phyloP scores from a whole-genome alignment of 1,139 yeast species.

The Kodamaea anthophila region DNA sequence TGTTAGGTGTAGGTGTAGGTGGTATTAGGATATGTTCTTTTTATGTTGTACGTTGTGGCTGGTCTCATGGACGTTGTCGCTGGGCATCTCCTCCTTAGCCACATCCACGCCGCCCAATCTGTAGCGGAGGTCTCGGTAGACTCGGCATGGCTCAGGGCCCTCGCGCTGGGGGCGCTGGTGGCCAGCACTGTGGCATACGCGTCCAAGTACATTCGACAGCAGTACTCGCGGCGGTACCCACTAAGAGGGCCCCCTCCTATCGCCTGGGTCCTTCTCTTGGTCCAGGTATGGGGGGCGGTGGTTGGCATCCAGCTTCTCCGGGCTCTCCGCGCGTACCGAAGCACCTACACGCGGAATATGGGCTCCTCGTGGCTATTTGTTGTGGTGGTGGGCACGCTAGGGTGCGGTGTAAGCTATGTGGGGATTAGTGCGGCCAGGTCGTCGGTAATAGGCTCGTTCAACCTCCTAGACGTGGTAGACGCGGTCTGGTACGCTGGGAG shows the following conservation, averaged over 20 bases:
- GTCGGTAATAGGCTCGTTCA: conserved; percentile 3
- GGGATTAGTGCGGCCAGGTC: background rate
- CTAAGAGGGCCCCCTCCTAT: no score
- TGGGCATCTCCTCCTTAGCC: no score
- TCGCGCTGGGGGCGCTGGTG: no score
- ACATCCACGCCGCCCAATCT: no score
- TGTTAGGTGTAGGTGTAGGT: no score
- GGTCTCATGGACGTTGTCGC: no score
- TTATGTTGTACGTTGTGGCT: no score
- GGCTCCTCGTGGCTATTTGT: conserved; percentile 15
- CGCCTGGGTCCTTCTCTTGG: no score
- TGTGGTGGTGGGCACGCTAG: conserved; percentile 7
- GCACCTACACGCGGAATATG: conserved; percentile 12
- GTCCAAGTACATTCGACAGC: conserved; percentile 8
- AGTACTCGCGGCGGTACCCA: conserved; percentile 18
- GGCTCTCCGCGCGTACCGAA: conserved; percentile 19
- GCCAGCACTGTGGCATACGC: conserved; percentile 13
- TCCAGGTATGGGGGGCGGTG: conserved; percentile 51
- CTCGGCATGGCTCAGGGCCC: no score
- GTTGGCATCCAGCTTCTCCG: conserved; percentile 67
- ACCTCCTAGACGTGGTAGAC: conserved; percentile 23
- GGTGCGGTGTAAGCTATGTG: conserved; percentile 4
- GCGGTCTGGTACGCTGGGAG: conserved; percentile 23
- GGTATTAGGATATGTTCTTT: no score
- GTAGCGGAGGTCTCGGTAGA: no score